Percentiles rank a stretch among this genome's conserved stretches.
phyloP scores from a whole-genome alignment of 805 yeast species.

The Ogataea thermomethanolica region DNA sequence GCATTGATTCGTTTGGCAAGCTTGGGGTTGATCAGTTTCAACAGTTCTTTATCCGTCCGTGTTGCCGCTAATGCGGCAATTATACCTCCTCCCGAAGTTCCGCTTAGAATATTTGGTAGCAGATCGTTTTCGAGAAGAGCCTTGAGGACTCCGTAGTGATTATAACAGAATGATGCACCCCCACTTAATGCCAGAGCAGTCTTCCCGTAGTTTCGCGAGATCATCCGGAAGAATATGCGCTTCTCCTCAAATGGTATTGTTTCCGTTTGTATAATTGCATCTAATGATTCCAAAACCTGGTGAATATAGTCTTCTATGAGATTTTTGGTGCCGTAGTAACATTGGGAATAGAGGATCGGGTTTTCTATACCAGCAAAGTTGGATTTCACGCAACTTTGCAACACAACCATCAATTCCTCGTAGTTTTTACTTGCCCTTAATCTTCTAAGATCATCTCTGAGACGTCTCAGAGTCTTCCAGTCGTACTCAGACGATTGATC shows the following conservation, averaged over 20 bases:
- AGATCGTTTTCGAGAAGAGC: constrained; percentile 65
- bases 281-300: constrained; percentile 48
- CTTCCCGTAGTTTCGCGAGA: constrained; percentile 64
- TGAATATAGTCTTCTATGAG: constrained; percentile 52
- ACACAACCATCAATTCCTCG: constrained; percentile 48
- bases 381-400: constrained; percentile 65
- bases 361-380: constrained; percentile 81
- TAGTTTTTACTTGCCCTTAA: constrained; percentile 33
- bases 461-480: constrained; percentile 51
- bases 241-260: constrained; percentile 40
- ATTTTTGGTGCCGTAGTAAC: constrained; percentile 70
- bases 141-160: constrained; percentile 72
- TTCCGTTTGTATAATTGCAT: constrained; percentile 39
- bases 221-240: constrained; percentile 50
- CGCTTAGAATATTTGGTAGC: constrained; percentile 66
- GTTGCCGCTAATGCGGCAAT: constrained; percentile 72
- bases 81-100: constrained; percentile 80
- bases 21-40: constrained; percentile 52
- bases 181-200: constrained; percentile 73
- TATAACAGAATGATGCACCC: constrained; percentile 76
- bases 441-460: constrained; percentile 40
- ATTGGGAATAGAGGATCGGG: constrained; percentile 64
- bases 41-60: constrained; percentile 64
- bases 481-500: constrained; percentile 67
- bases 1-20: constrained; percentile 64